These are phyloP conservation scores for Didymella keratinophila DNA, from an alignment of 2,329 filamentous ascomycete species.

Conservation along the genomic window DNA sequence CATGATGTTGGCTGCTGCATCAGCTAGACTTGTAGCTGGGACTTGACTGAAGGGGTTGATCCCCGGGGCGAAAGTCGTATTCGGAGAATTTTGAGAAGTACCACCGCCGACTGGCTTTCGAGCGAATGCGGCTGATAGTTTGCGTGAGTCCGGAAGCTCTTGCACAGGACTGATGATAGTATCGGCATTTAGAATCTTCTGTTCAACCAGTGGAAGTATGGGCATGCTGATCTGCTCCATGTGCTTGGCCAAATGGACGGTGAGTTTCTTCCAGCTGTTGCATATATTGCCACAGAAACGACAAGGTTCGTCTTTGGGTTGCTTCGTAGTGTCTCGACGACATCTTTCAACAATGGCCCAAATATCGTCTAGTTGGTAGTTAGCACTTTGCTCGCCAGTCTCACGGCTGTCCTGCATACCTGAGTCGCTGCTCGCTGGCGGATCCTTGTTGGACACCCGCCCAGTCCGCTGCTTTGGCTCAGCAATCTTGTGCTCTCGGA, in stretches of 20 bases:
- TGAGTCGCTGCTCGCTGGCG: slow-evolving; percentile 33
- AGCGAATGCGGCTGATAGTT: slow-evolving; percentile 40
- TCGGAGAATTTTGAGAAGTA: slow-evolving; percentile 41
- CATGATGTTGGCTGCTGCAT: slow-evolving; percentile 39
- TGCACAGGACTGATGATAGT: slow-evolving; percentile 51
- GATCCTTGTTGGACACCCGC: slow-evolving; percentile 52
- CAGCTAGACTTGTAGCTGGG: slow-evolving; percentile 35
- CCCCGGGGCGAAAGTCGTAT: slow-evolving; percentile 42
- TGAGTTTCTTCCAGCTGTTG: slow-evolving; percentile 89
- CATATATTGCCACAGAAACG: slow-evolving; percentile 85
- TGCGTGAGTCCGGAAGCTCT: slow-evolving; percentile 46
- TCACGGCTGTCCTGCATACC: slow-evolving; percentile 26
- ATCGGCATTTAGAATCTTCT: slow-evolving; percentile 49
- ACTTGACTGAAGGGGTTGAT: slow-evolving; percentile 43
- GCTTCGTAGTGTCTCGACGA: slow-evolving; percentile 71
- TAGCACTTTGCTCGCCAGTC: slow-evolving; percentile 13
- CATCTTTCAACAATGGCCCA: slow-evolving; percentile 83
- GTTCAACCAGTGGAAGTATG: slow-evolving; percentile 63
- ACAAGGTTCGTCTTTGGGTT: slow-evolving; percentile 79
- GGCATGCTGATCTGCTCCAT: slow-evolving; percentile 93
- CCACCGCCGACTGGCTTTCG: slow-evolving; percentile 38
- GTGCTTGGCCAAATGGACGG: slow-evolving; percentile 90
- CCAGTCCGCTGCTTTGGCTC: slow-evolving; percentile 81
- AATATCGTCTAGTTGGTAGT: slow-evolving; percentile 62
- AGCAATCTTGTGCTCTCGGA: slow-evolving; percentile 85